phyloP scores from a whole-genome alignment of 73 alveolate species.

The Paramecium caudatum region DNA sequence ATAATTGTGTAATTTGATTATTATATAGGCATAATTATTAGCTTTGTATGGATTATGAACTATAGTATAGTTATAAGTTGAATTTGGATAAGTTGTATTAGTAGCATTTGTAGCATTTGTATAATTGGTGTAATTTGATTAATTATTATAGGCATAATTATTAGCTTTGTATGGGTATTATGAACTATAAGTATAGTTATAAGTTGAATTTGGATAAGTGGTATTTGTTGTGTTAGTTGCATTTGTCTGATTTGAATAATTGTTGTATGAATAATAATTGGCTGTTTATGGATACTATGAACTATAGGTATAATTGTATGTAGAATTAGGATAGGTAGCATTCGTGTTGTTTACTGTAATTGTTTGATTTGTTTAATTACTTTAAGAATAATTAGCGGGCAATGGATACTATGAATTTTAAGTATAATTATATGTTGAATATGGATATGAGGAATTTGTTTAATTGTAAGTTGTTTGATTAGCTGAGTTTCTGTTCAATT shows the following conservation, averaged over 20 bases:
- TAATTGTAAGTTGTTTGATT: background rate
- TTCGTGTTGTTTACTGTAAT: background rate
- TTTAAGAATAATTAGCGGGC: too few relatives aligned
- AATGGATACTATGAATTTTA: too few relatives aligned
- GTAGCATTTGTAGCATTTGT: background rate
- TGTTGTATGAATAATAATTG: too few relatives aligned
- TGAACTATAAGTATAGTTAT: background rate
- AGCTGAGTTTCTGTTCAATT: background rate
- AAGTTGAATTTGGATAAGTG: background rate
- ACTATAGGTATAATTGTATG: background rate
- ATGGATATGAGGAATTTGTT: background rate
- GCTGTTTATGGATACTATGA: too few relatives aligned
- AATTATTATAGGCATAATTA: constrained; percentile 20
- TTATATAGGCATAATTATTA: too few relatives aligned
- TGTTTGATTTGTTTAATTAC: too few relatives aligned
- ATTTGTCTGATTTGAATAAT: too few relatives aligned
- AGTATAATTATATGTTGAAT: background rate
- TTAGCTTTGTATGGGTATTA: background rate
- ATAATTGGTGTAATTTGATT: background rate
- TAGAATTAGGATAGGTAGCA: background rate
- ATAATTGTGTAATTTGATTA: too few relatives aligned
- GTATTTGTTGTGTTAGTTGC: background rate
- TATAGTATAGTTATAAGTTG: background rate
- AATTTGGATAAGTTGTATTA: background rate
- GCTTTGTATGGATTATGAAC: too few relatives aligned